Percentiles rank a stretch among this genome's conserved stretches.
phyloP scores from a whole-genome alignment of 305 asterid species.

The Solanum hybrid region DNA sequence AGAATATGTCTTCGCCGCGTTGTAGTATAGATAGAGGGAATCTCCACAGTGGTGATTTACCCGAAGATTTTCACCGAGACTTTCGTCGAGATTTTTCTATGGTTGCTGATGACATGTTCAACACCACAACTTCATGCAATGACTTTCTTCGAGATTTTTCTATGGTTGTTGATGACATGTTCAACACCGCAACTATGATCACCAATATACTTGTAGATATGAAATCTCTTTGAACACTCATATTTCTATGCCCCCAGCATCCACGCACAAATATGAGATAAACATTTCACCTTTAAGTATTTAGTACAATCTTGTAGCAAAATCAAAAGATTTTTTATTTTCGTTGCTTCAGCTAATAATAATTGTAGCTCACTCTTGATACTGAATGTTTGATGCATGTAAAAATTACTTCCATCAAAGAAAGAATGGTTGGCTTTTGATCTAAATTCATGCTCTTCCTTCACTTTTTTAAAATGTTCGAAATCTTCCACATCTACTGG shows the following conservation, averaged over 20 bases:
- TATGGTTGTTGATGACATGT: neutral
- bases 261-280: neutral
- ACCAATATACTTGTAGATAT: neutral
- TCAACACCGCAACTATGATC: neutral
- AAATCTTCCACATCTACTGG: neutral
- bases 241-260: neutral
- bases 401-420: neutral
- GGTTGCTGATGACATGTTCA: neutral
- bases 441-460: neutral
- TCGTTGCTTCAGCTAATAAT: neutral
- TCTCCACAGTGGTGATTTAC: neutral
- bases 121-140: neutral
- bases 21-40: neutral
- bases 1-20: neutral
- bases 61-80: neutral
- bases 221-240: neutral
- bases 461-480: neutral
- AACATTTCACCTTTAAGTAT: neutral
- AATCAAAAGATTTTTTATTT: neutral
- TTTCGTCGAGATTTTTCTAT: neutral
- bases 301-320: neutral
- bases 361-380: neutral
- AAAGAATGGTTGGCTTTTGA: neutral
- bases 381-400: neutral
- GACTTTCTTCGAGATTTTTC: neutral